Conservation (phyloP, 2,329 filamentous ascomycete species). For the Sclerotiophoma versabilis region DNA sequence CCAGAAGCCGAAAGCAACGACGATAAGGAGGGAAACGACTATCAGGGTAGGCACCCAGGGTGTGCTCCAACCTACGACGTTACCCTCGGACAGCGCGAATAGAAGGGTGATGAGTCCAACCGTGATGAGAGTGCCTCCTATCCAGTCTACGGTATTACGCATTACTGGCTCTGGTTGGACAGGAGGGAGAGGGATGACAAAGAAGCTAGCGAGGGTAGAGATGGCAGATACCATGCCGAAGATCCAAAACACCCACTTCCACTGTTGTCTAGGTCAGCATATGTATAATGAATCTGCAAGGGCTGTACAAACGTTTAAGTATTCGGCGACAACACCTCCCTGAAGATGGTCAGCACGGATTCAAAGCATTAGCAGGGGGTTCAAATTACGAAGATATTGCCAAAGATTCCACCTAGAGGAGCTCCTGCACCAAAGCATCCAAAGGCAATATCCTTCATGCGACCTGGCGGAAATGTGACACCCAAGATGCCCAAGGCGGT, state of each 20-base stretch:
- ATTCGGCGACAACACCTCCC: conserved; percentile 69
- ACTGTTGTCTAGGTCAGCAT: conserved; percentile 13
- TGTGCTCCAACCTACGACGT: conserved; percentile 71
- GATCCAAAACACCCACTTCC: conserved; percentile 58
- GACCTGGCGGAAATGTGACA: conserved; percentile 70
- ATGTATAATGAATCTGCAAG: neutral
- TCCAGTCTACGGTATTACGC: conserved; percentile 68
- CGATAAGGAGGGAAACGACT: conserved; percentile 63
- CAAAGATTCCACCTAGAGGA: conserved; percentile 69
- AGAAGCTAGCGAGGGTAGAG: conserved; percentile 63
- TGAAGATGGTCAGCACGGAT: conserved; percentile 11
- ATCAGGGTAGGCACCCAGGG: conserved; percentile 69
- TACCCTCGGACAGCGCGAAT: conserved; percentile 73
- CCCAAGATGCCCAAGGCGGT: conserved; percentile 75
- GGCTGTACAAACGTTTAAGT: conserved; percentile 33
- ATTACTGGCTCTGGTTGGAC: conserved; percentile 37
- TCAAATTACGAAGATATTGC: conserved; percentile 61
- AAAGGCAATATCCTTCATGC: conserved; percentile 75
- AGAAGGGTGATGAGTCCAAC: conserved; percentile 67
- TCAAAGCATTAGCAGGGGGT: neutral
- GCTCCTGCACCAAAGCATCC: conserved; percentile 61
- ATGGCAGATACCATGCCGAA: conserved; percentile 66
- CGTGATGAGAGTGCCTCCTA: conserved; percentile 70
- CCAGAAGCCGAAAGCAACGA: conserved; percentile 66
- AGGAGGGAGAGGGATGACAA: conserved; percentile 65